A percentile compares a stretch with the other conserved stretches of the same genome.
Conservation (phyloP, 1,284 basidiomycete genomes). For the Cryptococcus neoformans region DNA sequence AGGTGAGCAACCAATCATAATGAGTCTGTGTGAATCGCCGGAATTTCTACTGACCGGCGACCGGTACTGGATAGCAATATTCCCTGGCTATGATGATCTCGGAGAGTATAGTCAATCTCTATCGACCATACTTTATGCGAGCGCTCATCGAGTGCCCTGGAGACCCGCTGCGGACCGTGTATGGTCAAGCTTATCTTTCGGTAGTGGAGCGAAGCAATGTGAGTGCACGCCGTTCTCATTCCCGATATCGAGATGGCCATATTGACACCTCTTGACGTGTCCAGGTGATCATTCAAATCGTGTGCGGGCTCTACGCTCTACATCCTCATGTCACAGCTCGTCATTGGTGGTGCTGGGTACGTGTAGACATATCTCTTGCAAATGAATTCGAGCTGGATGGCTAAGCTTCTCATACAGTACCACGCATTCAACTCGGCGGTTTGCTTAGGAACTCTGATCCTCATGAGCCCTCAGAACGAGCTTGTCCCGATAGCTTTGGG, state of each 20-base stretch:
- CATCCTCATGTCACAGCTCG: slow-evolving; percentile 23
- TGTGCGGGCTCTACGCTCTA: slow-evolving; percentile 19
- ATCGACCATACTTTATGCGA: slow-evolving; percentile 32
- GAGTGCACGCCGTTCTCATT: slow-evolving; percentile 1
- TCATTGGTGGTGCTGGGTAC: slow-evolving; percentile 38
- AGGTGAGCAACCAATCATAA: too few species aligned
- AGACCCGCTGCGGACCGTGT: slow-evolving; percentile 24
- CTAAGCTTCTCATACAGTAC: too few species aligned
- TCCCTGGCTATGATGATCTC: slow-evolving; percentile 30
- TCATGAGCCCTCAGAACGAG: slow-evolving; percentile 22
- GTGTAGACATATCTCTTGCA: too few species aligned
- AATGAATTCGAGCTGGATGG: too few species aligned
- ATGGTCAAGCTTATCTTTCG: slow-evolving; percentile 28
- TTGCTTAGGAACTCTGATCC: slow-evolving; percentile 27
- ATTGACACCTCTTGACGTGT: not conserved
- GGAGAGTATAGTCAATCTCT: slow-evolving; percentile 27
- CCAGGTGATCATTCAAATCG: slow-evolving; percentile 28
- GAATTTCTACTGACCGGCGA: too few species aligned
- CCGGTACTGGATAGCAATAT: slow-evolving; percentile 32
- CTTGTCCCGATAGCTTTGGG: slow-evolving; percentile 21
- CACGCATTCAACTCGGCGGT: slow-evolving; percentile 33
- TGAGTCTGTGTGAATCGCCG: too few species aligned
- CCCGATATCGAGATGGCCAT: too few species aligned
- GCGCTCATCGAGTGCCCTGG: slow-evolving; percentile 27
- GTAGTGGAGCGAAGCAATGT: slow-evolving; percentile 33